Conservation (phyloP, 2,329 filamentous ascomycete species). For the Xylaria sp. region DNA sequence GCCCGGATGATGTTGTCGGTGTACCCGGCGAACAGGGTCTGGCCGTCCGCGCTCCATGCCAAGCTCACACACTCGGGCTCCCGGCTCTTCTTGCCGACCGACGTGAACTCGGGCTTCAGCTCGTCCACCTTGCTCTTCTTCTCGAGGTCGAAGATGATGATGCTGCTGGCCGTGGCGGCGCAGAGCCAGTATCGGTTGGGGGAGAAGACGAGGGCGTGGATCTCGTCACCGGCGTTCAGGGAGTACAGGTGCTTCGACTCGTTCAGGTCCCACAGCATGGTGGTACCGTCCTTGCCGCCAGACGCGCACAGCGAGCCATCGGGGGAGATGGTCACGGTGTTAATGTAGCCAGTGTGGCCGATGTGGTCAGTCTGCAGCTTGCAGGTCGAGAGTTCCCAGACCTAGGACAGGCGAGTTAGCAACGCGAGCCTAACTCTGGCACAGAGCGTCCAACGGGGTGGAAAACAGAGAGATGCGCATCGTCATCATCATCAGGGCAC, state of each 20-base stretch:
- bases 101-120: constrained; percentile 97
- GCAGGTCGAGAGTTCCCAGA: constrained; percentile 99
- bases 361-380: constrained; percentile 99
- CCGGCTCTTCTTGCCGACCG: constrained; percentile 97
- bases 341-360: constrained; percentile 99
- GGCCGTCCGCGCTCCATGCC: constrained; percentile 97
- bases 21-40: constrained; percentile 99
- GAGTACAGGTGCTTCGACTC: constrained; percentile 99
- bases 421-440: constrained; percentile 1
- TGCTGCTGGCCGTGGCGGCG: constrained; percentile 93
- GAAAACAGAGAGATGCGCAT: constrained; percentile 29
- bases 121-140: constrained; percentile 99
- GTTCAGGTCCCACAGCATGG: constrained; percentile 99
- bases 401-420: constrained; percentile 58
- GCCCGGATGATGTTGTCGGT: constrained; percentile 99
- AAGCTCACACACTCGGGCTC: constrained; percentile 97
- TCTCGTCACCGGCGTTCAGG: constrained; percentile 98
- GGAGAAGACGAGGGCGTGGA: constrained; percentile 99
- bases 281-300: constrained; percentile 99
- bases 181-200: constrained; percentile 99
- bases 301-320: constrained; percentile 99
- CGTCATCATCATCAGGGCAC: constrained; percentile 81
- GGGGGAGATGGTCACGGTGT: constrained; percentile 99
- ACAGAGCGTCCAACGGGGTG: not conserved
- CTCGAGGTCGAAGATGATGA: constrained; percentile 99